Conservation (phyloP, 148 eudicot genomes). For the Cornus kousa region DNA sequence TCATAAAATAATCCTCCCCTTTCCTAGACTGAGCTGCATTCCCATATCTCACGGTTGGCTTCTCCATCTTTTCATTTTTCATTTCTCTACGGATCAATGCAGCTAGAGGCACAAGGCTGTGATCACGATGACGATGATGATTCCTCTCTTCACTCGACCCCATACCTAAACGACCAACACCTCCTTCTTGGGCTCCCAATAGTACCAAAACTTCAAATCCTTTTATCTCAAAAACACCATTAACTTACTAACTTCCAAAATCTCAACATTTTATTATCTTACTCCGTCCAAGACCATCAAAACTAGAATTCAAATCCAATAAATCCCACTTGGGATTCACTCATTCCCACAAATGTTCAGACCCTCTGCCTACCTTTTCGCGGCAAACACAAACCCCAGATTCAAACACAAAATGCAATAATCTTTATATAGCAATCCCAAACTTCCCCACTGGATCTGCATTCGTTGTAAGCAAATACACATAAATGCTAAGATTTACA, state of each 20-base stretch:
- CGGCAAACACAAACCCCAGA: not conserved
- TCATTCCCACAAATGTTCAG: not conserved
- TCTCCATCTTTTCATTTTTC: constrained; percentile 77
- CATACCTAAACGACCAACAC: constrained; percentile 25
- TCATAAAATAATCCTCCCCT: constrained; percentile 78
- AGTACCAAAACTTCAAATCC: constrained; percentile 10
- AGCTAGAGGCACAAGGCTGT: constrained; percentile 69
- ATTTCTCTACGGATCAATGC: constrained; percentile 63
- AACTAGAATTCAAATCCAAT: not conserved
- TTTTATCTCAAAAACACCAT: constrained; percentile 8
- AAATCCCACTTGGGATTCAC: not conserved
- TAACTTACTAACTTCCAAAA: not conserved
- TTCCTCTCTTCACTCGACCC: constrained; percentile 56
- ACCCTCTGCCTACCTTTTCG: not conserved
- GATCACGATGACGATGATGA: constrained; percentile 22
- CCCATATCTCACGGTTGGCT: constrained; percentile 64
- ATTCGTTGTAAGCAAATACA: not conserved
- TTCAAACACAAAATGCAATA: not conserved
- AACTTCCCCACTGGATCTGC: constrained; percentile 18
- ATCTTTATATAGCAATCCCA: not conserved
- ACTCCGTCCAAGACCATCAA: not conserved
- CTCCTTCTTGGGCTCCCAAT: not conserved
- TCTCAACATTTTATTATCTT: not conserved
- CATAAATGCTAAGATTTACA: constrained; percentile 1
- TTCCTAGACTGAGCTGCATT: constrained; percentile 73